Evolutionary conservation across 2,329 filamentous ascomycete genomes (phyloP).

Genomic region (Diaporthe eres): DNA sequence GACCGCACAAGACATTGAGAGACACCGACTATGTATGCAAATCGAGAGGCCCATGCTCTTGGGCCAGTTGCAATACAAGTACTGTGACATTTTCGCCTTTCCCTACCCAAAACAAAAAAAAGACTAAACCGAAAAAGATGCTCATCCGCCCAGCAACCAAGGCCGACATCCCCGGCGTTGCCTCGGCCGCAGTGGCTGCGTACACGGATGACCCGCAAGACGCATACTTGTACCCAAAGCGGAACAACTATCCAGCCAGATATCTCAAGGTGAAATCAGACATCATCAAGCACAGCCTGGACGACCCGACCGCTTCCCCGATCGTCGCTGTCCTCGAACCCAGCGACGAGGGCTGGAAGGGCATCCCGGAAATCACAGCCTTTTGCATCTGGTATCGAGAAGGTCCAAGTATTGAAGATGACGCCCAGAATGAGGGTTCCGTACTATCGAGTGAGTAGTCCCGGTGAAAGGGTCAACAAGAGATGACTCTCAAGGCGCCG

Average conservation of each 20-base stretch:
- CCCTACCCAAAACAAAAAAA: no score
- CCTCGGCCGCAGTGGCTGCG: no score
- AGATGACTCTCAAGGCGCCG: not conserved
- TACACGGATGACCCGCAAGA: not conserved
- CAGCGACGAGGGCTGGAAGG: not conserved
- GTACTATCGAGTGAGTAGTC: not conserved
- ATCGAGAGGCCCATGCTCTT: not conserved
- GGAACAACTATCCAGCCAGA: not conserved
- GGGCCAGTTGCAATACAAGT: not conserved
- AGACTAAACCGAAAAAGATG: not conserved
- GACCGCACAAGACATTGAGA: no score
- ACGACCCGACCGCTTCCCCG: not conserved
- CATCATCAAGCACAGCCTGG: slow-evolving; percentile 1
- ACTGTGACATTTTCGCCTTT: not conserved
- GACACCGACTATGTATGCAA: no score
- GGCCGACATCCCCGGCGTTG: not conserved
- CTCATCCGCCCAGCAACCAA: not conserved
- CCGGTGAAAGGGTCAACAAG: not conserved
- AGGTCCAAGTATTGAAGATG: not conserved
- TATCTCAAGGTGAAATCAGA: not conserved
- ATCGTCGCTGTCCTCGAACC: not conserved
- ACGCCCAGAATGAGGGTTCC: not conserved
- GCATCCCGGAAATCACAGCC: not conserved
- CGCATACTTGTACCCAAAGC: not conserved
- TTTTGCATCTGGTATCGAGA: not conserved